Evolutionary conservation across 345 rosid species (phyloP), one percentile per base, ranked within the genome.

Genomic region (Acer campestre): DNA sequence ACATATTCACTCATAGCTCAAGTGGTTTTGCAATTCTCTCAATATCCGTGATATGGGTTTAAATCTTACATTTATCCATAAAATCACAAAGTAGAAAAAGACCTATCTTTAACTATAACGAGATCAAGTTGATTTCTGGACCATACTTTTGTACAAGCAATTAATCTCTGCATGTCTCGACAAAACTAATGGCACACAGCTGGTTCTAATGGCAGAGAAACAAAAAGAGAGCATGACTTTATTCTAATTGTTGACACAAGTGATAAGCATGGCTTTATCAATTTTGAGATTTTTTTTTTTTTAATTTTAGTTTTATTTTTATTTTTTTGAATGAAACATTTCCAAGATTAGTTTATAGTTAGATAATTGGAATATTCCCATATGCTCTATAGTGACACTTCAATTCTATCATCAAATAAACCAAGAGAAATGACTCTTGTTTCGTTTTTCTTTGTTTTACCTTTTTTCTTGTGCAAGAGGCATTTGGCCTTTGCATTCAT

Each of bases 301-400:
- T n/a, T n/a, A n/a, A n/a, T n/a, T n/a, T n/a, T n/a, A n/a, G n/a
- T n/a, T n/a, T n/a, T n/a, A n/a, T n/a, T 53, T 53, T 1, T 25
- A 1, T 25, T 25, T 25, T 25, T 25, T 25, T 25, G 12, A 46
- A 46, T 46, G 12, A 46, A 46, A 10, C 49, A 10, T 46, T 46
- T 18, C n/a, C 6, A 6, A 70, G 6, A 14, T 71, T 59, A 20
- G 40, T 6, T 38, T n/a, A 20, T n/a, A 20, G 67, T 42, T 75
- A 65, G 73, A 79, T 31, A 27, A 67, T 35, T 68, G 55, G 85
- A 83, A 81, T 86, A 81, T 81, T 77, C 83, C 75, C 7, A 35
- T 22, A 66, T 29, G 53, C 14, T 16, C 70, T 46, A 27, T 35
- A 2, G 7, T 5, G 35, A 25, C 14, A n/a, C 6, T 61, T 64